Evolutionary conservation across 2,329 filamentous ascomycete species (phyloP), one percentile per base, ranked within the genome.

Genomic region (Arthrobotrys musiformis): DNA sequence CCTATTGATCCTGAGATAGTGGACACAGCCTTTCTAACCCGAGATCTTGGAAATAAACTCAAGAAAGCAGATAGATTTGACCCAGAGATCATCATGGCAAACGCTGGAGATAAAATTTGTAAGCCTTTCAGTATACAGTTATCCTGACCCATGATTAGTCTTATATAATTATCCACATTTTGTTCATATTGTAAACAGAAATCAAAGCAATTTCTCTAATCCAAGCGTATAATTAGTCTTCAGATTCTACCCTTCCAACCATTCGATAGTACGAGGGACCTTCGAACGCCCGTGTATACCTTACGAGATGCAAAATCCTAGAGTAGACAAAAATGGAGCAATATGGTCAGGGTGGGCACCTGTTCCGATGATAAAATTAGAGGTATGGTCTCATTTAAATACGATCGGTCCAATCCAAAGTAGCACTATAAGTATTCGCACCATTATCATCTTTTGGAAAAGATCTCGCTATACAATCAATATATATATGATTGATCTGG

Each of bases 261-360:
- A 92, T 81, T 90, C 88, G 2, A 87, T 91, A n/a, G 87, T 88
- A 7, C 86, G 88, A 60, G 87, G 89, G 35, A 88, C 86, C 58
- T 91, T 86, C 79, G 82, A 84, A 1, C 84, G 84, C n/a, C 89
- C 90, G 42, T 92, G 90, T 76, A 86, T 90, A 48, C 90, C 90
- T 0, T 90, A 88, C 72, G 87, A 89, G 62, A 87, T 63, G 84
- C 86, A 56, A 84, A 85, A 0, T 78, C 84, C 56, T 48, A 50
- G 50, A 85, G 87, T 26, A 83, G 85, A 35, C 78, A 85, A 5
- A 86, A 86, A 67, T 7, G 35, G 35, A 3, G 70, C 62, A 7
- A 90, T 90, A 80, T 89, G 85, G 80, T 88, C 86, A 66, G 88
- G 87, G 2, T 85, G 84, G 48, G 79, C 85, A 8, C 82, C 83